A percentile compares a stretch with the other conserved stretches of the same genome.
Conservation (phyloP, 352 stramenopile species). For the Pythium insidiosum region DNA sequence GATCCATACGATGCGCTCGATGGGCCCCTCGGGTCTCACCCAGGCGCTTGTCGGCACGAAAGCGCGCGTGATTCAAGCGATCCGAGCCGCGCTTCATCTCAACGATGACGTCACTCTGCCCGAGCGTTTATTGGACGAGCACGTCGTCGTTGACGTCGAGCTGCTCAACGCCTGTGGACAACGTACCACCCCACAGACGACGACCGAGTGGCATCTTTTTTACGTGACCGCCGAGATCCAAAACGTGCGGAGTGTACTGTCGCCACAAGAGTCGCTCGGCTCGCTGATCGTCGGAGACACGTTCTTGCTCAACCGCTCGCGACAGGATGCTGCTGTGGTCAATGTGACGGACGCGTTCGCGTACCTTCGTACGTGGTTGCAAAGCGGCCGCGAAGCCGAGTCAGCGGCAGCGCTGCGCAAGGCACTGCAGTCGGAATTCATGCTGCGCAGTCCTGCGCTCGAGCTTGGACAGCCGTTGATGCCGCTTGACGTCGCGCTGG, state of each 20-base stretch:
- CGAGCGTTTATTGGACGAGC: conserved; percentile 25
- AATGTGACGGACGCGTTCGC: conserved; percentile 50
- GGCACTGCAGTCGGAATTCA: conserved; percentile 56
- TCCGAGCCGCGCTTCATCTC: too few relatives aligned
- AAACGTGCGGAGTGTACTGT: conserved; percentile 22
- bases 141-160: conserved; percentile 26
- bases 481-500: conserved; percentile 24
- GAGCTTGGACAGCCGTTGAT: conserved; percentile 29
- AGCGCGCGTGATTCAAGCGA: too few relatives aligned
- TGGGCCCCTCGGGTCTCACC: too few relatives aligned
- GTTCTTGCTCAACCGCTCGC: conserved; percentile 17
- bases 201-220: conserved; percentile 47
- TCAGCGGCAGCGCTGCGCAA: conserved; percentile 27
- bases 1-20: too few relatives aligned
- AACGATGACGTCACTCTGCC: conserved; percentile 10
- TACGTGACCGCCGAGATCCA: conserved; percentile 39
- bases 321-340: conserved; percentile 6
- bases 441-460: conserved; percentile 41
- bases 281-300: conserved; percentile 56
- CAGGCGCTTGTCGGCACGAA: too few relatives aligned
- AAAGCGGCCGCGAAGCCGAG: conserved; percentile 32
- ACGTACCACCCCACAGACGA: too few relatives aligned
- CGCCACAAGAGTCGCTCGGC: conserved; percentile 19
- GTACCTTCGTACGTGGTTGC: conserved; percentile 59
- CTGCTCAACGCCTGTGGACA: conserved; percentile 37